Evolutionary conservation across 1,139 yeast genomes (phyloP), one percentile per base, ranked within the genome.

Genomic region (Barnettozyma hawaiiensis): DNA sequence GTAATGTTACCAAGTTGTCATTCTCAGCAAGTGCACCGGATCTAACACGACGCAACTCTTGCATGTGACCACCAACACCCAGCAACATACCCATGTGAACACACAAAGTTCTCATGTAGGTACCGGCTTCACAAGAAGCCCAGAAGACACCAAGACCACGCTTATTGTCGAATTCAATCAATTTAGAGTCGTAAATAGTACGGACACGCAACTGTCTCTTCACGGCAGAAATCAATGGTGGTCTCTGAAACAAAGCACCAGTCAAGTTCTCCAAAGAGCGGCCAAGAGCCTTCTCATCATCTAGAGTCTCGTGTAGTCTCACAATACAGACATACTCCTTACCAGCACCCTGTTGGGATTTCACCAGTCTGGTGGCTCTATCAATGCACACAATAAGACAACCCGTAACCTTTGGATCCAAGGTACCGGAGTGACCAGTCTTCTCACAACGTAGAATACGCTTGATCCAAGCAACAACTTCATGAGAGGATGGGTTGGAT

Each of bases 91-190:
- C 98, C 62, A 92, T 74, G 68, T 92, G 98, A 49, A 92, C 98
- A 81, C 98, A 92, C 60, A 92, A 74, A 43, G 98, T 92, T 79
- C 98, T 85, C 96, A 92, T 92, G 71, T 92, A 92, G 51, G 98
- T 92, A 69, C 98, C 98, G 49, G 98, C 98, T 75, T 92, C 98
- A 78, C 98, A 92, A 37, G 95, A 85, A 48, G 97, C 97, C 98
- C 98, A 92, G 75, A 92, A 92, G 31, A 92, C 97, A 71, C 96
- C 96, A 53, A 92, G 76, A 58, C 94, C 94, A 69, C 97, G 84
- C 70, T 92, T 90, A 70, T 89, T 86, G 69, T 92, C 98, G 61
- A 92, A 92, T 70, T 92, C 98, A 59, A 90, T 80, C 65, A 92
- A 75, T 55, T 92, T 89, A 51, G 97, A 86, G 64, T 92, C 98